Percentiles rank a stretch among this genome's conserved stretches.
Conservation (phyloP, 1,284 basidiomycete genomes). For the Amylostereum areolatum region DNA sequence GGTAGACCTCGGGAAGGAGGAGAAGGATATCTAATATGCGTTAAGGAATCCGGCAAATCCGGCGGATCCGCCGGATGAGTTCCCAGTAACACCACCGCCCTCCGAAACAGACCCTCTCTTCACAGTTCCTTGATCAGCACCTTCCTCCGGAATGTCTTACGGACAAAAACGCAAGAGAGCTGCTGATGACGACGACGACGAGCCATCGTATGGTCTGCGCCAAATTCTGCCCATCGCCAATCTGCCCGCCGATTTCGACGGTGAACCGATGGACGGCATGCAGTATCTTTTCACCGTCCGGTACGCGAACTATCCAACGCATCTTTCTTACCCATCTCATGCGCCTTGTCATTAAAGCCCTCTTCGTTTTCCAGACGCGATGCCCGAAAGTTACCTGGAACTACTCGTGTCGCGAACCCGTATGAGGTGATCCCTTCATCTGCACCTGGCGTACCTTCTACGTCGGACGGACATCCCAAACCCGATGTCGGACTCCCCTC, state of each 20-base stretch:
- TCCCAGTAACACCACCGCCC: too few relatives aligned
- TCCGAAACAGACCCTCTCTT: too few relatives aligned
- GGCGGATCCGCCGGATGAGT: too few relatives aligned
- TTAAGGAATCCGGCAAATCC: too few relatives aligned
- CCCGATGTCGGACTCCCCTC: conserved; percentile 42
- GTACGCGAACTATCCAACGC: conserved; percentile 28
- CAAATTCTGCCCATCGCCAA: conserved; percentile 73
- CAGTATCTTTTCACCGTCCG: conserved; percentile 79
- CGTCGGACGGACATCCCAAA: not conserved
- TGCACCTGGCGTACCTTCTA: too few relatives aligned
- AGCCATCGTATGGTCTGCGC: conserved; percentile 40
- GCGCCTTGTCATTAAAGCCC: conserved; percentile 4
- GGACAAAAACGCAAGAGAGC: conserved; percentile 44
- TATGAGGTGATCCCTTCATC: too few relatives aligned
- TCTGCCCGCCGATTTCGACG: conserved; percentile 59
- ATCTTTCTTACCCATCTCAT: conserved; percentile 1
- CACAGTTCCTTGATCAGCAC: too few relatives aligned
- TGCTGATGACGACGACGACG: conserved; percentile 42
- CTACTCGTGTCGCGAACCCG: conserved; percentile 61
- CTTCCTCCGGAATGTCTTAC: too few relatives aligned
- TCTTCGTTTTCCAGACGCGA: conserved; percentile 47
- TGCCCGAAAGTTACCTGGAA: conserved; percentile 52
- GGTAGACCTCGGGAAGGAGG: too few relatives aligned
- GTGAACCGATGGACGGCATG: conserved; percentile 64
- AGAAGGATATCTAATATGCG: too few relatives aligned